Base-by-base conservation (phyloP, 1,139 yeast species). In the Yamadazyma blattariae region DNA sequence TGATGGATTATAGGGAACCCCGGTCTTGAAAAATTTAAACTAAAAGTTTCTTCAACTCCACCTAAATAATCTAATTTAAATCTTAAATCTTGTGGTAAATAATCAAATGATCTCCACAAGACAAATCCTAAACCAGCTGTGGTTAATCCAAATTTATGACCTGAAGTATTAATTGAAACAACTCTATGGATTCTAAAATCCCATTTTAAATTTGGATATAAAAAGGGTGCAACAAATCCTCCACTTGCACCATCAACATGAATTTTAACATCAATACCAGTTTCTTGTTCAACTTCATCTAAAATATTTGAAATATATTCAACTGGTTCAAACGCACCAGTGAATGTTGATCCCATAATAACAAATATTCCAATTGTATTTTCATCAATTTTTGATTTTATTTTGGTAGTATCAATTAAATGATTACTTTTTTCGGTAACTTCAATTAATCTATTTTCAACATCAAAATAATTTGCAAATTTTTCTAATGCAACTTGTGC, bases 241-340 rank as follows among this genome's bases (percentile, higher is more conserved):
- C 97, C 97, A 29, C 89, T 78, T 1, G 97, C 97, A 45, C 94
- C 97, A 58, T 89, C 97, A 26, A 89, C 94, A 55, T 89, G 97
- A 53, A 89, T 88, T 37, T 94, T 88, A 35, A 86, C 63, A 50
- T 74, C 75, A 42, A 67, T 47, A 3, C 95, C 95, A 6, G 73
- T 79, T 54, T 85, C 83, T 42, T 67, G 59, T 56, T 89, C 81
- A 46, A 77, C 73, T 38, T 81, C 77, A 55, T 84, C 92, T 44
- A 89, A 68, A 18, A 82, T 61, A 13, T 73, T 57, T 29, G 77
- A 61, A 30, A 88, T 79, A 25, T 67, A 65, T 42, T 65, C 71
- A 30, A 89, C 92, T 36, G 86, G 78, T 57, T 89, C 96, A 61
- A 85, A 88, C 34, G 90, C 88, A 37, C 97, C 97, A 5, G 97